phyloP scores from a whole-genome alignment of 2,329 filamentous ascomycete species.

The Aspergillus fischeri region DNA sequence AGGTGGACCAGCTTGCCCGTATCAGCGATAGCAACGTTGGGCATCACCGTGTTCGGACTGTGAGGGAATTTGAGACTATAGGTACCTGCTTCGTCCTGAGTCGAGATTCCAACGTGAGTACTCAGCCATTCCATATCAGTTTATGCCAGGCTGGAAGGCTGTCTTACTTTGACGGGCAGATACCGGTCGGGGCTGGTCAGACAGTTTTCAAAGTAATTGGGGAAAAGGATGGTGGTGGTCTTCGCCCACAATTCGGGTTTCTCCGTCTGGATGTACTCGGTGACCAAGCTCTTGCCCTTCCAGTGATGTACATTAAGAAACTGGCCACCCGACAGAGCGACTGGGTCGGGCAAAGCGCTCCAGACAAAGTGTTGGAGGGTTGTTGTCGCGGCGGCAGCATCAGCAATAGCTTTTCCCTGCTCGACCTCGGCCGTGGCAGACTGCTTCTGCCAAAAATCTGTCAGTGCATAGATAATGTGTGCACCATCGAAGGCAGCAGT shows the following conservation, averaged over 20 bases:
- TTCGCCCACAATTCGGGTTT: slow-evolving; percentile 7
- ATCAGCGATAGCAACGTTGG: too few species aligned
- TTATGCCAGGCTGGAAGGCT: too few species aligned
- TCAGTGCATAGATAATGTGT: too few species aligned
- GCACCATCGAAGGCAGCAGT: neutral
- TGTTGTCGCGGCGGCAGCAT: slow-evolving; percentile 4
- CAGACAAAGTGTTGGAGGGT: slow-evolving; percentile 9
- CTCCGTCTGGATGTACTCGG: slow-evolving; percentile 4
- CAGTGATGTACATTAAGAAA: slow-evolving; percentile 8
- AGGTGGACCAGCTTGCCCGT: too few species aligned
- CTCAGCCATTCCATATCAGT: too few species aligned
- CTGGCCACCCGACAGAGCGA: slow-evolving; percentile 1
- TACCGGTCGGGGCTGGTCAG: too few species aligned
- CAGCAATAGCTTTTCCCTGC: slow-evolving; percentile 8
- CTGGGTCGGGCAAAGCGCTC: slow-evolving; percentile 9
- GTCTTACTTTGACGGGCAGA: too few species aligned
- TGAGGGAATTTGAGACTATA: too few species aligned
- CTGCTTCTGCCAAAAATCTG: neutral
- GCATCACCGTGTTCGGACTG: too few species aligned
- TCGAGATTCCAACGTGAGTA: too few species aligned
- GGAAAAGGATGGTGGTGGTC: neutral
- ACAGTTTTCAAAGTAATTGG: too few species aligned
- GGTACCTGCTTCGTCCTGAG: too few species aligned
- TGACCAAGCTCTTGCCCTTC: slow-evolving; percentile 5
- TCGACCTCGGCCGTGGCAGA: slow-evolving; percentile 1